A percentile compares a stretch with the other conserved stretches of the same genome.
phyloP scores from a whole-genome alignment of 2,329 filamentous ascomycete species.

The Rutstroemia sp. region DNA sequence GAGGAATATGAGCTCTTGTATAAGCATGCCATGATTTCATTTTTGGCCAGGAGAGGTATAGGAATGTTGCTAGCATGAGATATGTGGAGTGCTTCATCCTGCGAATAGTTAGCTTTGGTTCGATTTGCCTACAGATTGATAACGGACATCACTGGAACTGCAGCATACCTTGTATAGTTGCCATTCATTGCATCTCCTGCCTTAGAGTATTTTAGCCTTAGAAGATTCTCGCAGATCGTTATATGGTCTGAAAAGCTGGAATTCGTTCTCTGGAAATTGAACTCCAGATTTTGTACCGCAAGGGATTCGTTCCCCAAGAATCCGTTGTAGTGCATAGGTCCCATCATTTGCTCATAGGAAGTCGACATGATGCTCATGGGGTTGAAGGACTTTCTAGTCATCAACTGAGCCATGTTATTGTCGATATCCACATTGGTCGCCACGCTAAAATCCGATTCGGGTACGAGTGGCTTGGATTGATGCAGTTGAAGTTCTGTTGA shows the following conservation, averaged over 20 bases:
- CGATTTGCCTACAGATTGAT: background rate
- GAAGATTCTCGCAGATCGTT: background rate
- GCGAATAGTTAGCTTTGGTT: background rate
- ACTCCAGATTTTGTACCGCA: background rate
- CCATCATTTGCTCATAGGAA: slow-evolving; percentile 3
- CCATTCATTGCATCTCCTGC: background rate
- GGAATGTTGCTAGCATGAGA: slow-evolving; percentile 7
- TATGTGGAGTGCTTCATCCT: background rate
- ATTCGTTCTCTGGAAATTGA: background rate
- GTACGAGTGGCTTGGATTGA: background rate
- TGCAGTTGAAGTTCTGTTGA: background rate
- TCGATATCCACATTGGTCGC: background rate
- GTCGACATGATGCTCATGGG: background rate
- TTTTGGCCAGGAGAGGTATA: background rate
- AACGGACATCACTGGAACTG: background rate
- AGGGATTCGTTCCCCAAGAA: background rate
- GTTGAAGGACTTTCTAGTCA: background rate
- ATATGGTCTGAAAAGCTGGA: slow-evolving; percentile 4
- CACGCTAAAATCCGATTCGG: background rate
- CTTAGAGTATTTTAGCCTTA: background rate
- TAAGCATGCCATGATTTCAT: slow-evolving; percentile 1
- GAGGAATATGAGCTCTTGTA: background rate
- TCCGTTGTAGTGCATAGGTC: background rate
- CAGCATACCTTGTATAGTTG: slow-evolving; percentile 3
- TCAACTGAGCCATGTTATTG: background rate